phyloP scores from a whole-genome alignment of 2,329 filamentous ascomycete species.

The Ophiostoma montium region DNA sequence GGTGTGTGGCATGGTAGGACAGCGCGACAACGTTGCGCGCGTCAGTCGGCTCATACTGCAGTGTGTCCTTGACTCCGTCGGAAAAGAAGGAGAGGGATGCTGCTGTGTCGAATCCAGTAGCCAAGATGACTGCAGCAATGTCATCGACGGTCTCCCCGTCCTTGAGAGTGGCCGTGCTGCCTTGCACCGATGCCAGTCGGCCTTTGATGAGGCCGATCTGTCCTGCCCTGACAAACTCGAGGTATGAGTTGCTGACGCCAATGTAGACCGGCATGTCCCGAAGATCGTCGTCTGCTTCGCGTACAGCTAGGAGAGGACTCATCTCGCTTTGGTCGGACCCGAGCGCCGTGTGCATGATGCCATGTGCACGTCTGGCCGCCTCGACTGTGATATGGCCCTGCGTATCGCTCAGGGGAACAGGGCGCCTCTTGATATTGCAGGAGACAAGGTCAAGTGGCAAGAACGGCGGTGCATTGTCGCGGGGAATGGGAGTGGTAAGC shows the following conservation, averaged over 20 bases:
- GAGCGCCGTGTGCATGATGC: slow-evolving; percentile 31
- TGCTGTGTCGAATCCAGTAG: slow-evolving; percentile 59
- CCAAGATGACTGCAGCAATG: slow-evolving; percentile 54
- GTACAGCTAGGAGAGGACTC: slow-evolving; percentile 27
- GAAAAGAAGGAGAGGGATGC: slow-evolving; percentile 52
- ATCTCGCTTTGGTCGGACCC: slow-evolving; percentile 42
- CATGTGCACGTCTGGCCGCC: slow-evolving; percentile 39
- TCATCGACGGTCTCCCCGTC: slow-evolving; percentile 29
- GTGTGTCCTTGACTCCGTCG: slow-evolving; percentile 33
- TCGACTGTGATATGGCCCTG: slow-evolving; percentile 51
- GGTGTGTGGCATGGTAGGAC: slow-evolving; percentile 51
- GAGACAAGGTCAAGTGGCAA: slow-evolving; percentile 59
- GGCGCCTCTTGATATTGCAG: slow-evolving; percentile 53
- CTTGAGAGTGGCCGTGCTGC: slow-evolving; percentile 16
- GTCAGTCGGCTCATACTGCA: slow-evolving; percentile 43
- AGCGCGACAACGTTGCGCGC: slow-evolving; percentile 49
- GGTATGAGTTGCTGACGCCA: slow-evolving; percentile 57
- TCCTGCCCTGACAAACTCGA: slow-evolving; percentile 57
- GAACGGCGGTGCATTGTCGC: slow-evolving; percentile 41
- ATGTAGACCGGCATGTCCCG: slow-evolving; percentile 46
- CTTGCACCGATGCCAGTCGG: slow-evolving; percentile 26
- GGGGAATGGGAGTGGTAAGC: slow-evolving; percentile 34
- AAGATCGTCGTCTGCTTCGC: slow-evolving; percentile 22
- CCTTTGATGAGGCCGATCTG: slow-evolving; percentile 39
- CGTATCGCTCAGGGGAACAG: slow-evolving; percentile 42